Evolutionary conservation across 345 rosid species (phyloP), one percentile per base, ranked within the genome.

Genomic region (Lenwebbia sp.): DNA sequence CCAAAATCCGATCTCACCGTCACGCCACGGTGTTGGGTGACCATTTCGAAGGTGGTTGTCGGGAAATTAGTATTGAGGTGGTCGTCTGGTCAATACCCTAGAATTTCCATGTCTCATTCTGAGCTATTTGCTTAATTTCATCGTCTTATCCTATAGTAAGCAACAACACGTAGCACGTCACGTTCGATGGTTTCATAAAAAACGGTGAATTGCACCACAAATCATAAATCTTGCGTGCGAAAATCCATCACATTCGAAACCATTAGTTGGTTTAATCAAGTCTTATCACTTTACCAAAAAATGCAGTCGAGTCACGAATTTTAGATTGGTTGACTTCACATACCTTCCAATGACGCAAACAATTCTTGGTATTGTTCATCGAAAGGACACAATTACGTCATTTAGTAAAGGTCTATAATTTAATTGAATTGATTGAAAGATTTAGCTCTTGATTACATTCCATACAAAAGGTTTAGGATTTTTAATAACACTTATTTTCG

Each of bases 191-290:
- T 37, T 37, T 70, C 13, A 11, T 19, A 5, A 33, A 19, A 37
- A 19, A 70, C 2, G 47, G 26, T 5, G 13, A 70, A 37, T 70
- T 70, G 10, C 47, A 70, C 47, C 25, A 10, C 7, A 10, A 19
- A 25, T 70, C 37, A 62, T 17, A 70, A 37, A 70, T 21, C 7
- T 9, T 17, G 33, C 23, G 0, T 70, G 7, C 5, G 0, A 17
- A 70, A 19, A 33, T 33, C 25, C 0, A 19, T 37, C 0, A 2
- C 47, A 9, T 19, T 33, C 22, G 5, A 1, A 33, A 19, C 7
- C 3, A 2, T 70, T 70, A 37, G 10, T 37, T 70, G 13, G 25
- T 40, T 19, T 6, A 3, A n/a, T 5, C 47, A 70, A 70, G 47
- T 70, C 78, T 30, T 1, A 1, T 15, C 41, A 30, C 23, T 65